phyloP scores from a whole-genome alignment of 371 early-diverging fungal genomes.

The Gilbertella persicaria region DNA sequence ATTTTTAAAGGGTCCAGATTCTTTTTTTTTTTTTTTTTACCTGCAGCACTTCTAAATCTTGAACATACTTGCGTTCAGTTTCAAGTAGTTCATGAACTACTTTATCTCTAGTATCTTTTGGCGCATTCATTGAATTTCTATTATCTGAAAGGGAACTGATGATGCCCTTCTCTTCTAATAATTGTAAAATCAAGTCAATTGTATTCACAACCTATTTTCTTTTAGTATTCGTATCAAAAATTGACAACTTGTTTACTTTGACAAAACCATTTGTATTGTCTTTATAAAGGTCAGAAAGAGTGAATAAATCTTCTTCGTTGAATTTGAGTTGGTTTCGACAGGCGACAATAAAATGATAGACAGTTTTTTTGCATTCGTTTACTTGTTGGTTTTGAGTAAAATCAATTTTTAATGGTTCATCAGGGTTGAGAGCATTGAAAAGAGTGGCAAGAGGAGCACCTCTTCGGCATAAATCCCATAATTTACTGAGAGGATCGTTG shows the following conservation, averaged over 20 bases:
- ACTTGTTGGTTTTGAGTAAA: slow-evolving; percentile 28
- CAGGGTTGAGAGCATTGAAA: slow-evolving; percentile 74
- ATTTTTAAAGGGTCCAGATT: neutral
- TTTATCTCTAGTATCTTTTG: slow-evolving; percentile 82
- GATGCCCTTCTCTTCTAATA: slow-evolving; percentile 67
- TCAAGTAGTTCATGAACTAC: slow-evolving; percentile 88
- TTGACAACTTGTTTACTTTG: slow-evolving; percentile 64
- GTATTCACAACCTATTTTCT: slow-evolving; percentile 60
- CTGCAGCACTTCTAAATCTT: slow-evolving; percentile 86
- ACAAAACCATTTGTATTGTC: slow-evolving; percentile 95
- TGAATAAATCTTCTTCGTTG: slow-evolving; percentile 77
- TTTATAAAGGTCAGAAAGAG: slow-evolving; percentile 84
- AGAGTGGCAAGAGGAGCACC: slow-evolving; percentile 84
- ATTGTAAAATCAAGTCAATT: slow-evolving; percentile 65
- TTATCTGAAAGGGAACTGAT: slow-evolving; percentile 53
- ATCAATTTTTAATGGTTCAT: slow-evolving; percentile 55
- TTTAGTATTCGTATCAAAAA: neutral
- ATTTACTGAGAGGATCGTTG: slow-evolving; percentile 78
- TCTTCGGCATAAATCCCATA: slow-evolving; percentile 87
- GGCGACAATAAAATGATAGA: slow-evolving; percentile 78
- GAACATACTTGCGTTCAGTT: slow-evolving; percentile 92
- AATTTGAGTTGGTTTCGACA: slow-evolving; percentile 71
- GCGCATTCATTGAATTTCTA: slow-evolving; percentile 58
- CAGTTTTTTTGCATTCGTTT: slow-evolving; percentile 81
- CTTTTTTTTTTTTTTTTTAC: slow-evolving; percentile 27